phyloP scores from a whole-genome alignment of 768 basidiomycete genomes.

The Kwoniella botswanensis region DNA sequence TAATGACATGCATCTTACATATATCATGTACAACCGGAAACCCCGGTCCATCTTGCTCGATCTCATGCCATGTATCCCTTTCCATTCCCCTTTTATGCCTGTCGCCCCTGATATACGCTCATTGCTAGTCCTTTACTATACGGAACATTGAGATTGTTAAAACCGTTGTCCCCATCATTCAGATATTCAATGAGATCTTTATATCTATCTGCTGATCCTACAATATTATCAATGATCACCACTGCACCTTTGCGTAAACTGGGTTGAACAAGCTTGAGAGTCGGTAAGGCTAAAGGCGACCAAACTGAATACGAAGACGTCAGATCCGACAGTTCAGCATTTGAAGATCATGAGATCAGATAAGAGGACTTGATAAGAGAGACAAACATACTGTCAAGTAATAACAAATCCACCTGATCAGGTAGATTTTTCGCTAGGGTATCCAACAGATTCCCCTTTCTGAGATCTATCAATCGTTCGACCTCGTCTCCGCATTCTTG shows the following conservation, averaged over 20 bases:
- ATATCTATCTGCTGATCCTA: conserved; percentile 27
- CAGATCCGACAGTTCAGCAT: not conserved
- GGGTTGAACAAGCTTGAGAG: conserved; percentile 32
- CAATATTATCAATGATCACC: conserved; percentile 35
- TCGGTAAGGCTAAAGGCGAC: conserved; percentile 38
- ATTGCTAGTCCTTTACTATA: conserved; percentile 31
- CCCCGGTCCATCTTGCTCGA: too few species aligned
- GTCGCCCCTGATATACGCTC: conserved; percentile 26
- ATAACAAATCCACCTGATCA: conserved; percentile 26
- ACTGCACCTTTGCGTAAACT: conserved; percentile 28
- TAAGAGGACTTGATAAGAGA: not conserved
- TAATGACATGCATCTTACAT: not conserved
- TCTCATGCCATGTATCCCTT: not conserved
- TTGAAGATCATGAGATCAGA: too few species aligned
- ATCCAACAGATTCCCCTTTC: conserved; percentile 35
- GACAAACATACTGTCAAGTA: conserved; percentile 37
- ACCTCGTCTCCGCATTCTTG: conserved; percentile 22
- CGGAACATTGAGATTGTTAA: conserved; percentile 29
- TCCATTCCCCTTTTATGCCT: not conserved
- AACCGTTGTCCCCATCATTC: conserved; percentile 20
- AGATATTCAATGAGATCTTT: conserved; percentile 33
- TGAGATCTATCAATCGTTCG: conserved; percentile 21
- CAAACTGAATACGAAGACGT: conserved; percentile 21
- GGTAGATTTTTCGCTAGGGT: conserved; percentile 29
- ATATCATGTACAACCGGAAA: not conserved